phyloP scores from a whole-genome alignment of 2,329 filamentous ascomycete species.

The Teratosphaeria gauchensis region DNA sequence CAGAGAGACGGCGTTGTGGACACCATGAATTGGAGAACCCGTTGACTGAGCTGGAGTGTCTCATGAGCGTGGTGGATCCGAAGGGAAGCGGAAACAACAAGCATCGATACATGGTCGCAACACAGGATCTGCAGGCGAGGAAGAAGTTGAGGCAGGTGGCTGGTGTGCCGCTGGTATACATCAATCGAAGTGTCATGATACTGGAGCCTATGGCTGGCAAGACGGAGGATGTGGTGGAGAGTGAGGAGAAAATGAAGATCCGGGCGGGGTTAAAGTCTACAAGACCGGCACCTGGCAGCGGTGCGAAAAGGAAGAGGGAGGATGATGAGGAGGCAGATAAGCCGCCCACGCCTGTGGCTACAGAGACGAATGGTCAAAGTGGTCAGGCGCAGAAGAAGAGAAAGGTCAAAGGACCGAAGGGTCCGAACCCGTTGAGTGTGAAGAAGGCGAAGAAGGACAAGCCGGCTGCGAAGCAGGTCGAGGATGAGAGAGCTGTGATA shows the following conservation, averaged over 20 bases:
- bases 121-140: conserved; percentile 57
- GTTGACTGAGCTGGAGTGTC: conserved; percentile 58
- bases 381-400: conserved; percentile 40
- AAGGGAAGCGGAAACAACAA: conserved; percentile 64
- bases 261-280: conserved; percentile 50
- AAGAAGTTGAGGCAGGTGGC: conserved; percentile 54
- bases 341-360: conserved; percentile 19
- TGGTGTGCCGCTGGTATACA: conserved; percentile 69
- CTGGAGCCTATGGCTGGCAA: conserved; percentile 66
- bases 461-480: conserved; percentile 4
- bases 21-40: conserved; percentile 68
- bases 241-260: conserved; percentile 67
- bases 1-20: conserved; percentile 67
- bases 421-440: conserved; percentile 60
- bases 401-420: conserved; percentile 53
- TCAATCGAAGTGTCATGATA: conserved; percentile 69
- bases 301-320: conserved; percentile 23
- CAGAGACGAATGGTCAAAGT: conserved; percentile 24
- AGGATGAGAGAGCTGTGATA: conserved; percentile 13
- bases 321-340: conserved; percentile 14
- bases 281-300: conserved; percentile 10
- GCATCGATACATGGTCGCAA: conserved; percentile 68
- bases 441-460: conserved; percentile 55
- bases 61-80: conserved; percentile 67
- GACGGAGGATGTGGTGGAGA: conserved; percentile 53